Base-by-base conservation (phyloP, 2,329 filamentous ascomycete species). In the Penicillium sp. region DNA sequence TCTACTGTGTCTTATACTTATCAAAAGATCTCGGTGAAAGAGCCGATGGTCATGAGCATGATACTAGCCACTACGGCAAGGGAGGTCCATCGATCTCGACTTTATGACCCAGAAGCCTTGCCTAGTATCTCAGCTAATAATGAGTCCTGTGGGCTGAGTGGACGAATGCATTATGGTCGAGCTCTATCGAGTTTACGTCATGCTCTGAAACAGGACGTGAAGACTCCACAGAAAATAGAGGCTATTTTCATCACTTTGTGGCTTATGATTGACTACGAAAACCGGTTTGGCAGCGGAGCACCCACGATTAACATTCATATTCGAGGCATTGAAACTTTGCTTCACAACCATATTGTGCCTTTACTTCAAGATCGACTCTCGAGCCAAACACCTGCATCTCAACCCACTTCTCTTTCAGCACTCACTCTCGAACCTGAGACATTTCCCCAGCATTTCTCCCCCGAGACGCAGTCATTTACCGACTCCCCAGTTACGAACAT, bases 41-140 rank as follows among this genome's bases (percentile, higher is more conserved):
- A 67, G 46, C 65, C 61, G 6, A 66, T 68, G 66, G 58, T 68
- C n/a, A 67, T 68, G 64, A 66, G 65, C 41, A 67, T 67, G 65
- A 62, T 68, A 15, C 54, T 67, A 25, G 66, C 65, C 6, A 67
- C 54, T 51, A 57, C 61, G n/a, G 58, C 66, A 14, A 61, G 59
- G 27, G 61, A 66, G 31, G 62, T 65, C 29, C 56, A 64, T 50
- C 58, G 60, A n/a, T 58, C 56, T 8, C 57, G 50, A 44, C 56
- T 63, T 11, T 58, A 65, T 40, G 63, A 63, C n/a, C 45, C 53
- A 40, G 57, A 55, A 6, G 26, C 42, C 14, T 42, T 49, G 2
- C 51, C 44, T 23, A 59, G 46, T 25, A 27, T 42, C 29, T 27
- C 33, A 9, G 4, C 49, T 1, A 37, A 35, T 23, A 45, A 56